These are phyloP conservation scores for Colletotrichum ledebouriae DNA, from an alignment of 2,329 filamentous ascomycete genomes.

Conservation along the genomic window DNA sequence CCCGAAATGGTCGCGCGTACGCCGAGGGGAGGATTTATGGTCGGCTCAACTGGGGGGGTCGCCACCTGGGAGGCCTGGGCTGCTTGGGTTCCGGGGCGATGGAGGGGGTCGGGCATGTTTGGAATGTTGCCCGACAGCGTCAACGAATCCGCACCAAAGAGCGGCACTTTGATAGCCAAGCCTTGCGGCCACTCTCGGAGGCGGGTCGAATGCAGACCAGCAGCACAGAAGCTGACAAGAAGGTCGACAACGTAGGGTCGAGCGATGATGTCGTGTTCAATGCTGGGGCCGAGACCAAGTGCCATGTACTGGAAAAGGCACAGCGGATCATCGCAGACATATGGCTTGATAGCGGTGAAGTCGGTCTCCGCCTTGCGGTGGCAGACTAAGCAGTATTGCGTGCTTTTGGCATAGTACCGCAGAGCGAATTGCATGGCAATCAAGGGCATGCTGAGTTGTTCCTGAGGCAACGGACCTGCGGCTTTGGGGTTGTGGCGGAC, in stretches of 20 bases:
- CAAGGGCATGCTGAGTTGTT: conserved; percentile 63
- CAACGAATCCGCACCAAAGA: background rate
- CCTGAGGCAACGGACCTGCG: conserved; percentile 44
- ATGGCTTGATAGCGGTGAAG: conserved; percentile 80
- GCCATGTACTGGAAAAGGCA: conserved; percentile 92
- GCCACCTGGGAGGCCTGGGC: background rate
- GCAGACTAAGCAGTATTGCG: conserved; percentile 89
- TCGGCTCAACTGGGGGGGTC: background rate
- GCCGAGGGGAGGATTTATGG: conserved; percentile 20
- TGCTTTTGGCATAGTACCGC: conserved; percentile 83
- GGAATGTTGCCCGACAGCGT: too few species aligned
- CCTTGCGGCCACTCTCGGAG: conserved; percentile 62
- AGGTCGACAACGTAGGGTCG: conserved; percentile 89
- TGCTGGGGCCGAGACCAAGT: conserved; percentile 85
- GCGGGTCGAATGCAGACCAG: conserved; percentile 58
- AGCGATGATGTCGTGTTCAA: conserved; percentile 85
- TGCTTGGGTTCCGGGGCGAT: too few species aligned
- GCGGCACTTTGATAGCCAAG: conserved; percentile 53
- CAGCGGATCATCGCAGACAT: conserved; percentile 80
- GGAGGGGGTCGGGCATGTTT: too few species aligned
- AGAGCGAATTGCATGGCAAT: conserved; percentile 81
- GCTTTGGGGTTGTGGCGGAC: conserved; percentile 33
- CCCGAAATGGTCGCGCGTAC: conserved; percentile 24
- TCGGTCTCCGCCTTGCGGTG: conserved; percentile 73
- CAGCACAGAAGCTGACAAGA: conserved; percentile 84